Conservation (phyloP, 805 yeast genomes). For the Debaryomyces castellii region DNA sequence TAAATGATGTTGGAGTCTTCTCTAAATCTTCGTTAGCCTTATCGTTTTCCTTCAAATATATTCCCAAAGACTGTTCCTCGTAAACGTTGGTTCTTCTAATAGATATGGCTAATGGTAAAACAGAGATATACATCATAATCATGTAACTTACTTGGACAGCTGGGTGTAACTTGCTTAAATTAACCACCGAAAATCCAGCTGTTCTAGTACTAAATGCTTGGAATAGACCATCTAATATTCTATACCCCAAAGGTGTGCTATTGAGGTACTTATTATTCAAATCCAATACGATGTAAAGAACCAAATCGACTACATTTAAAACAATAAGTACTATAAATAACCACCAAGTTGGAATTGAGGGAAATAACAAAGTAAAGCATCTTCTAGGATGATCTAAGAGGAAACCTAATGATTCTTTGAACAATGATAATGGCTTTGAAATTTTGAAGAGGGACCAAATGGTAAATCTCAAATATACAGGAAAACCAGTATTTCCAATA, state of each 20-base stretch:
- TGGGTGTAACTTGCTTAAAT: slow-evolving; percentile 72
- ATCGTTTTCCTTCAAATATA: slow-evolving; percentile 51
- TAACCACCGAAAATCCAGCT: slow-evolving; percentile 81
- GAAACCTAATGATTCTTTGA: slow-evolving; percentile 78
- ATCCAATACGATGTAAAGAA: slow-evolving; percentile 80
- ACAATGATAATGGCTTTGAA: slow-evolving; percentile 62
- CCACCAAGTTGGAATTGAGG: slow-evolving; percentile 96
- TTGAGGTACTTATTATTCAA: slow-evolving; percentile 51
- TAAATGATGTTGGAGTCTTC: slow-evolving; percentile 55
- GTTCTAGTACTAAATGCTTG: slow-evolving; percentile 94
- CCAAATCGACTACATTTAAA: slow-evolving; percentile 74
- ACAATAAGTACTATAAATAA: slow-evolving; percentile 68
- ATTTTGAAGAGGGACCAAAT: slow-evolving; percentile 77
- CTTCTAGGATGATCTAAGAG: slow-evolving; percentile 94
- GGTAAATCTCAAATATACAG: slow-evolving; percentile 73
- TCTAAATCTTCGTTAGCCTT: slow-evolving; percentile 30
- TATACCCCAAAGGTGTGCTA: slow-evolving; percentile 61
- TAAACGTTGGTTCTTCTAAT: slow-evolving; percentile 96
- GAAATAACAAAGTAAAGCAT: slow-evolving; percentile 90
- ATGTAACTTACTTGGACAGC: slow-evolving; percentile 91
- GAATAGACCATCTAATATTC: slow-evolving; percentile 79
- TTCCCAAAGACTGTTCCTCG: slow-evolving; percentile 95
- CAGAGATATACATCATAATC: slow-evolving; percentile 98
- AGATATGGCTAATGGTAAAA: slow-evolving; percentile 92
- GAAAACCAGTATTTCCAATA: slow-evolving; percentile 95